These are phyloP conservation scores for Aschersonia sp. DNA, from an alignment of 2,329 filamentous ascomycete genomes.

Conservation along the genomic window DNA sequence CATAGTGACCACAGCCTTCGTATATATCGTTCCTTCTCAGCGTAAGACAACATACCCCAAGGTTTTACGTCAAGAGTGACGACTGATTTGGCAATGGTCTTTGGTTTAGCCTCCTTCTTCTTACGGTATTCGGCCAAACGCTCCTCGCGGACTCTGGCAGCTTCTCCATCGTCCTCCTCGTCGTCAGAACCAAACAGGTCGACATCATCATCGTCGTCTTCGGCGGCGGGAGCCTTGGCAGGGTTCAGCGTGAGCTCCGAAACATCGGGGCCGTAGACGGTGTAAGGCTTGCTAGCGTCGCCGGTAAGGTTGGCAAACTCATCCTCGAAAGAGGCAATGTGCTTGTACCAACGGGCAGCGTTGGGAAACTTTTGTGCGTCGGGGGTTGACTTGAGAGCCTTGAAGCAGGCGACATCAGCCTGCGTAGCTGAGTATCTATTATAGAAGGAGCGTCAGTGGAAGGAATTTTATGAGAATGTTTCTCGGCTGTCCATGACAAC, in stretches of 20 bases:
- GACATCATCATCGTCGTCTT: constrained; percentile 62
- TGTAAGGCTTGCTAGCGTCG: constrained; percentile 79
- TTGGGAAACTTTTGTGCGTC: constrained; percentile 79
- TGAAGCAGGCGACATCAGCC: constrained; percentile 92
- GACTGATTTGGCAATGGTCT: constrained; percentile 88
- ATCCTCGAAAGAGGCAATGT: constrained; percentile 82
- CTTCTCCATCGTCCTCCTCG: constrained; percentile 87
- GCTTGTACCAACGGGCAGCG: constrained; percentile 97
- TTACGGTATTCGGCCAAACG: constrained; percentile 85
- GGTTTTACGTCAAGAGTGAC: constrained; percentile 96
- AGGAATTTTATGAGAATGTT: too few relatives aligned
- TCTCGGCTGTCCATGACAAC: too few relatives aligned
- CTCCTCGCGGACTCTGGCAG: constrained; percentile 70
- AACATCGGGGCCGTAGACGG: constrained; percentile 78
- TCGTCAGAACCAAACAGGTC: constrained; percentile 89
- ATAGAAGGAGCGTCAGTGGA: too few relatives aligned
- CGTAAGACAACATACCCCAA: constrained; percentile 67
- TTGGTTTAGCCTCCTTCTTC: constrained; percentile 91
- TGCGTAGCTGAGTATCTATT: constrained; percentile 56
- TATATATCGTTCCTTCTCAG: background rate
- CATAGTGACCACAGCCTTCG: background rate
- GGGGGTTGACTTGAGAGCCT: constrained; percentile 66
- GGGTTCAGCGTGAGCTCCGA: constrained; percentile 69
- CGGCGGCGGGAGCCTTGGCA: constrained; percentile 61
- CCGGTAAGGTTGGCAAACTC: constrained; percentile 86